Evolutionary conservation across 495 filamentous ascomycete genomes (phyloP), one percentile per base, ranked within the genome.

Genomic region (Physcia stellaris): DNA sequence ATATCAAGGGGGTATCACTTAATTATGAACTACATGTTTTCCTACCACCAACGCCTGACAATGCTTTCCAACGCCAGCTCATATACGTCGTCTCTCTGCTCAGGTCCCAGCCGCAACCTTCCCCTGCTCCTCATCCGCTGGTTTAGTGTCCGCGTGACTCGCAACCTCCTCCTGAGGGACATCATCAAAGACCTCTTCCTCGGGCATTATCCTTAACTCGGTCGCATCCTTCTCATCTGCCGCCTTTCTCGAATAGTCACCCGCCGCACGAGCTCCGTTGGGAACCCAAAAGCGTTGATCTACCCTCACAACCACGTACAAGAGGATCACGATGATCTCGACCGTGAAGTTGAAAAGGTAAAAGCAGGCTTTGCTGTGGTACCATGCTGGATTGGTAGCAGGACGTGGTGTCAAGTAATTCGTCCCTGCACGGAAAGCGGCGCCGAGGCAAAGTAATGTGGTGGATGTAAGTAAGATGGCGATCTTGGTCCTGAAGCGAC

Each of bases 231-330:
- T 9, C 4, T 26, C 37, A 6, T 27, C 24, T 17, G 19, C 24
- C 26, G 32, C 17, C 9, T 18, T 35, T 11, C 15, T 30, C n/a
- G 10, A 3, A 33, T 54, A 54, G 15, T 57, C 57, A 6, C 57
- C 57, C 1, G 52, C 27, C 21, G 28, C 42, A 36, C 53, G 44
- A 37, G 55, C 45, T 32, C 58, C 57, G 33, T 63, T 57, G 0
- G 79, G 78, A n/a, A 94, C 62, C 43, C 72, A 62, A 54, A 93
- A 93, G 4, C 77, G 68, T 41, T 64, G 63, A 47, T 95, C 86
- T 23, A 88, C 70, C 17, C 84, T 66, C 3, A 60, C 60, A 4
- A 80, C 45, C 2, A 74, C 65, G 53, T 80, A 87, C 3, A 77
- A 45, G 6, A 58, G 58, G 2, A 88, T 68, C 10, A 88, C 71